Evolutionary conservation across 805 yeast genomes (phyloP).

Genomic region (Yamadazyma sp.): DNA sequence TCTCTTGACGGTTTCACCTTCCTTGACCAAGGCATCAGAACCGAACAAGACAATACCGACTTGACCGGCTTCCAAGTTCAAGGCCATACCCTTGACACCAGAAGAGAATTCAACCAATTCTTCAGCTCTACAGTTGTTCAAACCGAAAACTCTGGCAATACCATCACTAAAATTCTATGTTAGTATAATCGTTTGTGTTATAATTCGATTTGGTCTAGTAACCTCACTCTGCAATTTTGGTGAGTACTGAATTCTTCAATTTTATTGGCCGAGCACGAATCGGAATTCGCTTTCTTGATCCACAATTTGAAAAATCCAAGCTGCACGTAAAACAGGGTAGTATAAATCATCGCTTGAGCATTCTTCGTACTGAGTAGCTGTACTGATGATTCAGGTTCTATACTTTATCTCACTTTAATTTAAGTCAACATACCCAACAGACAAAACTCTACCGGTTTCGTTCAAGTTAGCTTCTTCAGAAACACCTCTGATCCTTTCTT

Average conservation of each 20-base stretch:
- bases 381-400: neutral
- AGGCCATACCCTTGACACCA: conserved; percentile 99
- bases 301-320: neutral
- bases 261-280: conserved; percentile 18
- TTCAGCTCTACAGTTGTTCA: conserved; percentile 99
- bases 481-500: conserved; percentile 99
- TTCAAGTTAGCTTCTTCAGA: conserved; percentile 95
- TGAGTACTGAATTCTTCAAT: conserved; percentile 4
- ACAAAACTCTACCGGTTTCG: conserved; percentile 99
- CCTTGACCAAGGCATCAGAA: conserved; percentile 97
- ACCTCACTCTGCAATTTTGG: neutral
- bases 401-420: conserved; percentile 1
- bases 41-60: conserved; percentile 99
- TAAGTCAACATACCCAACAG: conserved; percentile 76
- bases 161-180: conserved; percentile 82
- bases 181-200: conserved; percentile 29
- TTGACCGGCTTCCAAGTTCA: conserved; percentile 99
- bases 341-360: too few species aligned
- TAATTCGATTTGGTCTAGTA: neutral
- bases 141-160: conserved; percentile 99
- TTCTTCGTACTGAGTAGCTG: too few species aligned
- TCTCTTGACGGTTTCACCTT: conserved; percentile 99
- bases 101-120: conserved; percentile 99
- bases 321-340: too few species aligned
- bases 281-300: conserved; percentile 8